Percentiles rank a stretch among this genome's conserved stretches.
phyloP scores from a whole-genome alignment of 2,329 filamentous ascomycete genomes.

The Leptographium galeiforme region DNA sequence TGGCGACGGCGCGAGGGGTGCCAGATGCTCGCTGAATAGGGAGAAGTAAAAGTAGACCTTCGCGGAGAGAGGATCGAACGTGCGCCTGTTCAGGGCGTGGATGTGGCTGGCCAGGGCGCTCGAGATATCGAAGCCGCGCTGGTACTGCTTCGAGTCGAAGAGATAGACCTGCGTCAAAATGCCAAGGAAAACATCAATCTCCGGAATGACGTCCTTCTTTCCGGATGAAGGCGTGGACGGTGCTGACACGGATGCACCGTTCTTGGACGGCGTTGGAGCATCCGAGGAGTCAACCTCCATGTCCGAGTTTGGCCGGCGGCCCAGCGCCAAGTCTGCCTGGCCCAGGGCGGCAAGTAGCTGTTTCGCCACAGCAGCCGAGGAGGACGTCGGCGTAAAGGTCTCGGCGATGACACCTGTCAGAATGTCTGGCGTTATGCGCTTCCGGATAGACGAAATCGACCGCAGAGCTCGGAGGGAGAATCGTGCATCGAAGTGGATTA shows the following conservation, averaged over 20 bases:
- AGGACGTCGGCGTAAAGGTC: slow-evolving; percentile 50
- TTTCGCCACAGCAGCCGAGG: slow-evolving; percentile 53
- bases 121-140: slow-evolving; percentile 76
- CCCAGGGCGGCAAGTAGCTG: slow-evolving; percentile 58
- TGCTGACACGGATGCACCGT: slow-evolving; percentile 18
- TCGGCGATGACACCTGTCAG: slow-evolving; percentile 69
- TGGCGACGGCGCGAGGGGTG: slow-evolving; percentile 76
- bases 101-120: slow-evolving; percentile 70
- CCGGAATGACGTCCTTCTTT: slow-evolving; percentile 65
- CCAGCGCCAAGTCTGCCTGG: slow-evolving; percentile 51
- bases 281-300: slow-evolving; percentile 58
- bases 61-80: slow-evolving; percentile 81
- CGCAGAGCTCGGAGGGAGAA: slow-evolving; percentile 89
- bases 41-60: slow-evolving; percentile 98
- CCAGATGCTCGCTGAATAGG: slow-evolving; percentile 83
- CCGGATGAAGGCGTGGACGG: slow-evolving; percentile 1
- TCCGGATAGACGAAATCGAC: slow-evolving; percentile 90
- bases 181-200: slow-evolving; percentile 78
- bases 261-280: slow-evolving; percentile 23
- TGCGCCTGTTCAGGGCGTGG: slow-evolving; percentile 81
- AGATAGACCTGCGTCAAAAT: slow-evolving; percentile 80
- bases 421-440: slow-evolving; percentile 72
- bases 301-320: slow-evolving; percentile 42
- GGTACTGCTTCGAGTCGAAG: slow-evolving; percentile 70
- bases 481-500: slow-evolving; percentile 83